Base-by-base conservation (phyloP, 495 filamentous ascomycete genomes). In the Achaetomiella virescens region DNA sequence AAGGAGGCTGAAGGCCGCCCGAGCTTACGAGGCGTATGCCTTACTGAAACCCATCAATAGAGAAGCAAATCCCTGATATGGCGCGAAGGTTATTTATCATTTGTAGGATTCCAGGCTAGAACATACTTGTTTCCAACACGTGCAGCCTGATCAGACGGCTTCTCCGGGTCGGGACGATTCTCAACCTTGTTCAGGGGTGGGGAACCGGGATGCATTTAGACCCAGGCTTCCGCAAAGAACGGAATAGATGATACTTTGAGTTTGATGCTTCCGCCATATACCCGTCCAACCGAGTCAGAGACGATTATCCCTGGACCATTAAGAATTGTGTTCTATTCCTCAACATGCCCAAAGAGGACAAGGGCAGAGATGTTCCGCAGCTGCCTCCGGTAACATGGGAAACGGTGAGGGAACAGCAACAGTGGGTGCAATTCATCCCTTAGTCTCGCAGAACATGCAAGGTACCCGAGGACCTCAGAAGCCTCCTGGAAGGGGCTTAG, bases 361-460 rank as follows among this genome's bases (percentile, higher is more conserved):
- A 12, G 42, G 22, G 8, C 21, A 22, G 15, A 50, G 21, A 22
- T 46, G 42, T 25, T 15, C 43, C 24, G 22, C n/a, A n/a, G n/a
- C n/a, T n/a, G n/a, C 24, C 33, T 51, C 48, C 37, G 50, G 51
- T 51, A 54, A 44, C 43, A 54, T 46, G 33, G 18, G 22, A 33
- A 27, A 48, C 24, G 35, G 45, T 24, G 5, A 5, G 12, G 4
- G 35, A 27, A 33, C 25, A 17, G 29, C 6, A 43, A 38, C 31
- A 55, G 60, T 54, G 48, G 55, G 36, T 40, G 38, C 27, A 52
- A 40, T 58, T 63, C 61, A 58, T 55, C 58, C 60, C 52, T 52
- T 31, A 21, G 21, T 43, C 20, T 46, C 48, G 52, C 54, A 58
- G 48, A 50, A 50, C 38, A 48, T 36, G 54, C 24, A 33, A 55